Evolutionary conservation across 2,329 filamentous ascomycete genomes (phyloP), one percentile per base, ranked within the genome.

Genomic region (Nemania sp.): DNA sequence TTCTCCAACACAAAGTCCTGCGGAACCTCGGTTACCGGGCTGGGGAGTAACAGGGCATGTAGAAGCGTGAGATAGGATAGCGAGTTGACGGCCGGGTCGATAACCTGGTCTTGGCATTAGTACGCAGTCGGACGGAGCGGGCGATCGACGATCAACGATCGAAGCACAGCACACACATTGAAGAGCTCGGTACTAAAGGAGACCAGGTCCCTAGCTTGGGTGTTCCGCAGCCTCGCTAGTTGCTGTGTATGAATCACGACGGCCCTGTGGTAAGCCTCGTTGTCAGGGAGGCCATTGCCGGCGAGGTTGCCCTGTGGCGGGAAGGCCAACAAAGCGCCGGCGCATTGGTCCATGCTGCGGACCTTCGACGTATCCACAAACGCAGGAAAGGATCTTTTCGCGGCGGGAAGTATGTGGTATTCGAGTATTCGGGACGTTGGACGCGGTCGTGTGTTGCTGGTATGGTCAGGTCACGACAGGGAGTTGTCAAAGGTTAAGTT

Each of bases 41-140:
- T 65, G 17, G 70, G 62, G n/a, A 70, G 57, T 28, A 75, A 55
- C 26, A 77, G 62, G 26, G 68, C 63, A 52, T 78, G 73, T 47
- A 84, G 69, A 34, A 84, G 59, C 46, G 70, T 65, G 26, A 82
- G 72, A 63, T 77, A 80, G 20, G 80, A 80, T 49, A 82, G 74
- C 6, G 81, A 79, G 61, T 84, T 72, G 39, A 70, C 50, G 6
- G 72, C 67, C 1, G 80, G 78, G 57, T 82, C 66, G 22, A 83
- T 64, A 11, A 70, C 64, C 77, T 83, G 42, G 31, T 22, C 11
- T 24, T 22, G 20, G 19, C n/a, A 36, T 57, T 14, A 57, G 54
- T 31, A 31, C 28, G 28, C 17, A 39, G 20, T 22, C n/a, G n/a
- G n/a, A 42, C 34, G 36, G 19, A 26, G 11, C 19, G 23, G 33